Evolutionary conservation across 306 rosid genomes (phyloP), one percentile per base, ranked within the genome.

Genomic region (Hippophae tibetana): DNA sequence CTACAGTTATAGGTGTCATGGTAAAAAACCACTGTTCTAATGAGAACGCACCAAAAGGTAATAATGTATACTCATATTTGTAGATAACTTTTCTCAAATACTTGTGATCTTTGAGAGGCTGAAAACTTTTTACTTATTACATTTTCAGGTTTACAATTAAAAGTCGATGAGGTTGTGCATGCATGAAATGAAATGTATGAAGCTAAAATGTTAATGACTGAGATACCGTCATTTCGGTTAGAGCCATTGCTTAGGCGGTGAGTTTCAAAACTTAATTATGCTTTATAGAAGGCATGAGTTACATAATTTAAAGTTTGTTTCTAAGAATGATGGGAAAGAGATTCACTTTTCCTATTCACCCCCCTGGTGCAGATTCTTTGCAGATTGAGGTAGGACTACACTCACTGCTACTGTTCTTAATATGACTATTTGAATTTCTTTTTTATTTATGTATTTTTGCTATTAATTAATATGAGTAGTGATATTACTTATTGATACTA

Each of bases 111-210:
- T 6, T 53, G 56, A 13, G 8, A 11, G 38, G 38, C 45, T 6
- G 25, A 56, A 52, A 57, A 74, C 47, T 25, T 43, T 56, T 43
- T 38, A 54, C 27, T 59, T 52, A 45, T 40, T 71, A 18, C 52
- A 26, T 8, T 50, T 52, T 40, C 88, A 88, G 96, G 96, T 73
- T 52, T 78, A 8, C 84, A 82, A 59, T 92, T 84, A 83, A 81
- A 80, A 64, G 83, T 85, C 56, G 96, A 92, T 25, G 95, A 87
- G 81, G 85, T 85, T 65, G 81, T 85, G 38, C 89, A 79, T 67
- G 95, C 90, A 50, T 85, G 97, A 96, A 82, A 82, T 57, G 96
- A 92, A 72, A 92, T 88, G 86, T 67, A 75, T 38, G 92, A 88
- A 78, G 96, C 99, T 54, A 86, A 80, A 61, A 86, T 63, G 80